phyloP scores from a whole-genome alignment of 441 rosid genomes.

The Mallotus japonicus region DNA sequence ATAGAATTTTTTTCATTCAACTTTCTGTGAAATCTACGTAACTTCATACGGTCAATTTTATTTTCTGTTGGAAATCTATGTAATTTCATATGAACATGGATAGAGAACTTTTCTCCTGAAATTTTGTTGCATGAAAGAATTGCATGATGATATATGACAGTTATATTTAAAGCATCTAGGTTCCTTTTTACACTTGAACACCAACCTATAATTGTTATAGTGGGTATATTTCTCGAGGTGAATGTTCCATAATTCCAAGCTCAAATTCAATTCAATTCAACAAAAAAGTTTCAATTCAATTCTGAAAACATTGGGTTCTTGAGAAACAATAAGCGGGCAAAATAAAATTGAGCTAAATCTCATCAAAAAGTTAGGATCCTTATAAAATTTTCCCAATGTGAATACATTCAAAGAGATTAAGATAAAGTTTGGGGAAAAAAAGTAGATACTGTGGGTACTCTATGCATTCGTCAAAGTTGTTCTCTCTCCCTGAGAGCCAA shows the following conservation, averaged over 20 bases:
- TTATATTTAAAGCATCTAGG: background rate
- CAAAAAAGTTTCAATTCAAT: no score
- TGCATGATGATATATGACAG: background rate
- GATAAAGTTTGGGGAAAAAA: background rate
- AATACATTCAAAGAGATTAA: background rate
- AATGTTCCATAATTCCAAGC: background rate
- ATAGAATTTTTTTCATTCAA: background rate
- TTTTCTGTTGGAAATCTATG: background rate
- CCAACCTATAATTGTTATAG: background rate
- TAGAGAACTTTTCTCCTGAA: background rate
- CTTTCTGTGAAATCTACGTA: background rate
- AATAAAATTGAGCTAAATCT: background rate
- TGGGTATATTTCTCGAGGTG: background rate
- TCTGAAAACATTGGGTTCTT: no score
- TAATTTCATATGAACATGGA: conserved; percentile 2
- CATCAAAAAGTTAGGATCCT: no score
- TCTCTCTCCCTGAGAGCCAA: background rate
- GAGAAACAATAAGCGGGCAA: background rate
- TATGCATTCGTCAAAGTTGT: no score
- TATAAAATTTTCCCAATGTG: no score
- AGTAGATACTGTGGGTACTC: background rate
- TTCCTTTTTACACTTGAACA: background rate
- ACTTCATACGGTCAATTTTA: background rate
- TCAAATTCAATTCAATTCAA: background rate
- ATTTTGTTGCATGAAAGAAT: background rate